phyloP scores from a whole-genome alignment of 768 basidiomycete species.

The Mycena alexandri region DNA sequence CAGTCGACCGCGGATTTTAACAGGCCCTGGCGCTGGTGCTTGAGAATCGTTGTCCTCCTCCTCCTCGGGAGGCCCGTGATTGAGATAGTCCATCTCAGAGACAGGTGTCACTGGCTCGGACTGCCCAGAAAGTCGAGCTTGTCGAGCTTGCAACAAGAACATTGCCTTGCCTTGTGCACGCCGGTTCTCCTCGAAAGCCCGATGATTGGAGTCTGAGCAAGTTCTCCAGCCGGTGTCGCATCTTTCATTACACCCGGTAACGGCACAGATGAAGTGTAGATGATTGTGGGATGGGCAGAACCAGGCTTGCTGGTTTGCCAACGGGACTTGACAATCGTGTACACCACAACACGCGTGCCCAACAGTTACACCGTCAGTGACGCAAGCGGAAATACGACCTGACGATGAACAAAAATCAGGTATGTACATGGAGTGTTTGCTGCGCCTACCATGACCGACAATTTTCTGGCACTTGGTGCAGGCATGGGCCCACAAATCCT shows the following conservation, averaged over 20 bases:
- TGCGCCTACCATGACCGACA: neutral
- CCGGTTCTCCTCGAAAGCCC: neutral
- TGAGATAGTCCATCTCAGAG: constrained; percentile 8
- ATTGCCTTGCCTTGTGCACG: constrained; percentile 17
- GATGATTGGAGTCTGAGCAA: neutral
- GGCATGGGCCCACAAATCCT: constrained; percentile 13
- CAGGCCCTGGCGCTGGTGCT: neutral
- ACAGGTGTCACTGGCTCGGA: neutral
- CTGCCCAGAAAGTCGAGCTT: neutral
- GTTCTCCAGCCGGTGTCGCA: constrained; percentile 8
- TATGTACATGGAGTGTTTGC: neutral
- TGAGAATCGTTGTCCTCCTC: neutral
- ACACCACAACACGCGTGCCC: constrained; percentile 43
- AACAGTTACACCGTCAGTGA: constrained; percentile 44
- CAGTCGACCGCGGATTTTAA: constrained; percentile 11
- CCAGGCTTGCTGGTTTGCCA: constrained; percentile 15
- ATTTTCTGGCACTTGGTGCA: constrained; percentile 9
- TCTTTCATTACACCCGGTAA: neutral
- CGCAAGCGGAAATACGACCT: constrained; percentile 27
- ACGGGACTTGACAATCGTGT: constrained; percentile 38
- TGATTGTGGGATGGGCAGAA: constrained; percentile 36
- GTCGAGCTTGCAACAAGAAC: constrained; percentile 2
- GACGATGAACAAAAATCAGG: neutral
- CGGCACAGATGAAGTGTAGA: constrained; percentile 7
- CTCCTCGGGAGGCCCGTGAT: constrained; percentile 1